Evolutionary conservation across 2,329 filamentous ascomycete genomes (phyloP).

Genomic region (Pseudopithomyces maydicus): DNA sequence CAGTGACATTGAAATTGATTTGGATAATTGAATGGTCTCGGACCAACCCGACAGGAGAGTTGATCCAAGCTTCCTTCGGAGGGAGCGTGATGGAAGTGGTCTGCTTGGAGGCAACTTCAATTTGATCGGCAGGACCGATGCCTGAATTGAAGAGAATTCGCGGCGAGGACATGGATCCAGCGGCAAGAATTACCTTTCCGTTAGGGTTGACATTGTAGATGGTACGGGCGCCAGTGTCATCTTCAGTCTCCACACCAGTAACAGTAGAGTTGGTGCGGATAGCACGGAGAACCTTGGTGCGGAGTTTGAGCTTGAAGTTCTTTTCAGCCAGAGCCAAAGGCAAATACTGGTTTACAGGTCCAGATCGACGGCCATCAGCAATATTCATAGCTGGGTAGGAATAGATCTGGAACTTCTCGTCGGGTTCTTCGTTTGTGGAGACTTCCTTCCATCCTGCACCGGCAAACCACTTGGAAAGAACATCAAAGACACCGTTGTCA

Average conservation of each 20-base stretch:
- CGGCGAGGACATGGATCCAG: constrained; percentile 28
- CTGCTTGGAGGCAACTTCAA: constrained; percentile 23
- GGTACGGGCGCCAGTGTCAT: constrained; percentile 11
- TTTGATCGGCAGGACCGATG: constrained; percentile 31
- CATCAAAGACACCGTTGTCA: constrained; percentile 23
- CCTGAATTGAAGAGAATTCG: constrained; percentile 31
- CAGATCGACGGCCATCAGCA: constrained; percentile 19
- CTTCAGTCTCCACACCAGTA: constrained; percentile 26
- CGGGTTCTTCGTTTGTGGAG: constrained; percentile 23
- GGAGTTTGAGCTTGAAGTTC: constrained; percentile 29
- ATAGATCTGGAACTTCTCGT: constrained; percentile 25
- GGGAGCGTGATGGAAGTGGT: constrained; percentile 19
- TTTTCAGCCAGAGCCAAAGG: constrained; percentile 15
- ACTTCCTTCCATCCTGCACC: constrained; percentile 21
- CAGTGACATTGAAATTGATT: constrained; percentile 18
- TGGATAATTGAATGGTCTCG: constrained; percentile 27
- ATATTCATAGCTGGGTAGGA: constrained; percentile 18
- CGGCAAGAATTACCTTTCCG: constrained; percentile 32
- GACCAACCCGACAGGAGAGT: constrained; percentile 32
- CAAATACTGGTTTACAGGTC: constrained; percentile 27
- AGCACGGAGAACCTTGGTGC: constrained; percentile 26
- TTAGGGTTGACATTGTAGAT: constrained; percentile 23
- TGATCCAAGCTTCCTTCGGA: constrained; percentile 23
- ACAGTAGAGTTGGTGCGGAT: constrained; percentile 18
- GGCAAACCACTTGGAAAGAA: constrained; percentile 21